phyloP scores from a whole-genome alignment of 148 eudicot genomes.

The Chenopodium berlandieri region DNA sequence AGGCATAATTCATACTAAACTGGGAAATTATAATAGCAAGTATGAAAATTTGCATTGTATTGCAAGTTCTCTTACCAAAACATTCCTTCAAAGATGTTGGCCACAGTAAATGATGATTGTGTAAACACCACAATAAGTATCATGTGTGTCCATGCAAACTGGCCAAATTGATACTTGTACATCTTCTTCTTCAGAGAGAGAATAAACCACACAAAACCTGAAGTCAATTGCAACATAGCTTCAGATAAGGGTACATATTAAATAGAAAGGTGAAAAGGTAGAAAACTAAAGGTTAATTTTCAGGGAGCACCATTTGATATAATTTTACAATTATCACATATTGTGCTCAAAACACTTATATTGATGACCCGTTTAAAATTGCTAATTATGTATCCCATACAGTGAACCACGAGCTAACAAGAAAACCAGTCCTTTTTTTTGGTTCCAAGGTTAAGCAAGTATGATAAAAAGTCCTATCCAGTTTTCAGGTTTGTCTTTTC shows the following conservation, averaged over 20 bases:
- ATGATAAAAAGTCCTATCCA: too few relatives aligned
- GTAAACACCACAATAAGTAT: conserved; percentile 96
- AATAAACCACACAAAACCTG: conserved; percentile 98
- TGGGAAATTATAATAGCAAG: background rate
- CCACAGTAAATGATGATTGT: conserved; percentile 91
- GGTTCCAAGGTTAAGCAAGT: too few relatives aligned
- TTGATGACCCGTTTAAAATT: background rate
- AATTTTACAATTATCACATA: background rate
- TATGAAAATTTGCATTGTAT: background rate
- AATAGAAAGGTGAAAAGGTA: background rate
- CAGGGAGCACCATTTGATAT: background rate
- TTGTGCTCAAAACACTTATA: background rate
- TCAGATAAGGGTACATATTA: conserved; percentile 7
- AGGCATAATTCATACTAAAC: background rate
- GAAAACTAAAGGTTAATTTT: background rate
- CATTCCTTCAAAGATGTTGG: conserved; percentile 95
- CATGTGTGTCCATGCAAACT: conserved; percentile 99
- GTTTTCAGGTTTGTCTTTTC: background rate
- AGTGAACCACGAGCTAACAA: too few relatives aligned
- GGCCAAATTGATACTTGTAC: conserved; percentile 99
- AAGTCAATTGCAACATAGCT: conserved; percentile 16
- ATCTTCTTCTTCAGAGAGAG: conserved; percentile 91
- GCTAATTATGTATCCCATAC: background rate
- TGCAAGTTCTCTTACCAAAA: conserved; percentile 58
- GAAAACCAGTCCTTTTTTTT: too few relatives aligned